Evolutionary conservation across 768 basidiomycete species (phyloP).

Genomic region (Psilocybe cubensis): DNA sequence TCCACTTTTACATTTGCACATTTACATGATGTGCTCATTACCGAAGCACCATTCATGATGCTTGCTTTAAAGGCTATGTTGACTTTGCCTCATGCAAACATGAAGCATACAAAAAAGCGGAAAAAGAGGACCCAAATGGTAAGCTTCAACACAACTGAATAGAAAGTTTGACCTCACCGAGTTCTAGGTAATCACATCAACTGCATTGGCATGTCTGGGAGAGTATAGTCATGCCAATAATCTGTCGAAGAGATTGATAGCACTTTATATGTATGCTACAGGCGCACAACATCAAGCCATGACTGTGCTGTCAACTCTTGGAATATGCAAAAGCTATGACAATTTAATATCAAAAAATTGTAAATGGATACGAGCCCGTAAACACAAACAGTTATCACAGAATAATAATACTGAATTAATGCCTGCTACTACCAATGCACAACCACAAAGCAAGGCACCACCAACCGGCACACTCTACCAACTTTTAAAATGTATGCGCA

Average conservation of each 20-base stretch:
- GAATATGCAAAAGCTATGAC: conserved; percentile 32
- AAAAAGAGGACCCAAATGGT: conserved; percentile 17
- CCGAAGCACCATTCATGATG: too few relatives aligned
- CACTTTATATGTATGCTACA: conserved; percentile 33
- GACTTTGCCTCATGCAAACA: too few relatives aligned
- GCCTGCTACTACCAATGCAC: background rate
- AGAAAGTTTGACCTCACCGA: background rate
- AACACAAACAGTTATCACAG: background rate
- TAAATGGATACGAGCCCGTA: too few relatives aligned
- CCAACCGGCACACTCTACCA: conserved; percentile 22
- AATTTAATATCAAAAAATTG: conserved; percentile 23
- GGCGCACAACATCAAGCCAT: conserved; percentile 36
- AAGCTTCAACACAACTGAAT: background rate
- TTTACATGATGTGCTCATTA: too few relatives aligned
- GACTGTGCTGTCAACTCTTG: conserved; percentile 29
- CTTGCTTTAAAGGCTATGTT: too few relatives aligned
- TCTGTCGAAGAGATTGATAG: conserved; percentile 24
- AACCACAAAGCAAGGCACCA: too few relatives aligned
- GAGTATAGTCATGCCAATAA: conserved; percentile 37
- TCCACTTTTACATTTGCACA: too few relatives aligned
- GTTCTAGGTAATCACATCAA: conserved; percentile 26
- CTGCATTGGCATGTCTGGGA: conserved; percentile 22
- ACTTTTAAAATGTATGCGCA: conserved; percentile 26
- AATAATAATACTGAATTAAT: too few relatives aligned
- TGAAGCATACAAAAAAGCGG: too few relatives aligned